Conservation (phyloP, 2,329 filamentous ascomycete species). For the Aspergillus luchuensis region DNA sequence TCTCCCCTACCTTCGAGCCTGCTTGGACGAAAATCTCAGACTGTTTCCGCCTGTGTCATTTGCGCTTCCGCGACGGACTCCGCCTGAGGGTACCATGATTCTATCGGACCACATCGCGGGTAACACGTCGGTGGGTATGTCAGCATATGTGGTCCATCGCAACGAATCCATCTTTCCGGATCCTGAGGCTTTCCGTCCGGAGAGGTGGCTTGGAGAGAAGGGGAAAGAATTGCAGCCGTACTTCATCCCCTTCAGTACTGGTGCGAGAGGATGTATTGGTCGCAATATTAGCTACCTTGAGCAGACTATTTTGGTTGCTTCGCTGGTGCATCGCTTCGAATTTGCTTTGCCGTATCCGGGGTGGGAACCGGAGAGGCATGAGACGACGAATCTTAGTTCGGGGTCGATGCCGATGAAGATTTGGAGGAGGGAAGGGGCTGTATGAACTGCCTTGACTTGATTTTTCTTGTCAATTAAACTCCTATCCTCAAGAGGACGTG, state of each 20-base stretch:
- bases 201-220: slow-evolving; percentile 44
- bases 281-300: slow-evolving; percentile 48
- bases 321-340: slow-evolving; percentile 48
- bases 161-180: slow-evolving; percentile 38
- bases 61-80: slow-evolving; percentile 47
- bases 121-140: slow-evolving; percentile 46
- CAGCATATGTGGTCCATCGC: slow-evolving; percentile 42
- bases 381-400: slow-evolving; percentile 20
- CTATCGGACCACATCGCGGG: slow-evolving; percentile 32
- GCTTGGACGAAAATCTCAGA: slow-evolving; percentile 53
- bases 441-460: neutral
- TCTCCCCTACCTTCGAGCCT: slow-evolving; percentile 53
- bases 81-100: slow-evolving; percentile 44
- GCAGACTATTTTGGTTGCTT: slow-evolving; percentile 48
- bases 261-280: slow-evolving; percentile 41
- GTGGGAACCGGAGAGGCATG: slow-evolving; percentile 30
- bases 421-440: slow-evolving; percentile 2
- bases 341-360: slow-evolving; percentile 37
- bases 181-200: slow-evolving; percentile 38
- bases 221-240: slow-evolving; percentile 38
- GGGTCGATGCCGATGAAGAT: slow-evolving; percentile 21
- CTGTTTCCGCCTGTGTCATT: slow-evolving; percentile 45
- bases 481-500: no score
- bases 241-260: slow-evolving; percentile 44
- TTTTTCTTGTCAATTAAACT: no score